Evolutionary conservation across 768 basidiomycete genomes (phyloP), one percentile per base, ranked within the genome.

Genomic region (Rhodotorula diobovata): DNA sequence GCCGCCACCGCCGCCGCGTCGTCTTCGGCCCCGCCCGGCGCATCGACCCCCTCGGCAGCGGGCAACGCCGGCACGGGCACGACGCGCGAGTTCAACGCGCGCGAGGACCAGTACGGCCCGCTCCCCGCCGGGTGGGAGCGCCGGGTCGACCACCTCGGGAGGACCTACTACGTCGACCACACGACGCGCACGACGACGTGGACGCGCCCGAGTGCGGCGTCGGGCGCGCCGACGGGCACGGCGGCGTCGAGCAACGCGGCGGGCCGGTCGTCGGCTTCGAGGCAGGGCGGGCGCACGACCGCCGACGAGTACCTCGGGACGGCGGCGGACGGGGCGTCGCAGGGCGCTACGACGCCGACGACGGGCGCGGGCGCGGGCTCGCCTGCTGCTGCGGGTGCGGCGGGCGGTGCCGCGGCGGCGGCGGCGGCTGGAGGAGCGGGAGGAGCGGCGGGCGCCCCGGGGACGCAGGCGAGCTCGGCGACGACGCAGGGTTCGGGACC

Each of bases 101-200:
- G 89, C 71, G 90, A 92, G 57, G 96, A 99, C 81, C 93, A 97
- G 76, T 90, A 87, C 73, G 96, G 96, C 8, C 86, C 91, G 41
- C 83, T 99, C 34, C 95, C 96, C 6, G 81, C 84, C 37, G 93
- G 93, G 6, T 99, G 96, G 96, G 96, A 99, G 81, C 87, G 96
- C 70, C 90, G 96, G 56, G 91, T 94, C 66, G 96, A 99, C 81
- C 94, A 96, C 43, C 86, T 98, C 35, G 96, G 89, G 16, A 84
- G 96, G 66, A 95, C 92, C 14, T 99, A 99, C 80, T 99, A 98
- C 80, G 96, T 99, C 65, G 96, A 99, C 79, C 96, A 98, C 82
- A 98, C 97, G 80, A 92, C 91, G 16, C 89, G 96, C 66, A 91
- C 90, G 21, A 99, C 96, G 14, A 98, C 96, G 0, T 99, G 96